phyloP scores from a whole-genome alignment of 805 yeast genomes.

The Saturnispora bothae region DNA sequence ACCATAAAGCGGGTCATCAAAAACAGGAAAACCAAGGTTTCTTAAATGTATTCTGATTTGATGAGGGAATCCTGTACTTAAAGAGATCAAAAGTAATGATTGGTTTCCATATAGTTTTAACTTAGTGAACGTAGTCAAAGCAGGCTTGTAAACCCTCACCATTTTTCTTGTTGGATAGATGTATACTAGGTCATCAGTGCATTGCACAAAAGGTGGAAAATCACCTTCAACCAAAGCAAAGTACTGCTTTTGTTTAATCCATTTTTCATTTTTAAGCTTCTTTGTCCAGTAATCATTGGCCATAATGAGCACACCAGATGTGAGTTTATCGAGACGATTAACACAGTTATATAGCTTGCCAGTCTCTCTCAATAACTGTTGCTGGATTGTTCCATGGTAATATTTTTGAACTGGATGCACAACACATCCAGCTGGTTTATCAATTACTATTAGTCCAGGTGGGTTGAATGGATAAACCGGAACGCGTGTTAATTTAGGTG shows the following conservation, averaged over 20 bases:
- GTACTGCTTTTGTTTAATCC: conserved; percentile 28
- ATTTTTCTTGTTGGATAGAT: conserved; percentile 20
- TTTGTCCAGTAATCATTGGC: conserved; percentile 28
- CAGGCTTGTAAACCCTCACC: conserved; percentile 12
- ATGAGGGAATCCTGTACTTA: conserved; percentile 42
- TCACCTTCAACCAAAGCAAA: conserved; percentile 32
- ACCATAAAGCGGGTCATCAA: conserved; percentile 24
- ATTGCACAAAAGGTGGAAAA: conserved; percentile 27
- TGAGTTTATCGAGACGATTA: conserved; percentile 42
- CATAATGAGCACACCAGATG: conserved; percentile 40
- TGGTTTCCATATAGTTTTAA: conserved; percentile 22
- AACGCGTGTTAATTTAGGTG: not conserved
- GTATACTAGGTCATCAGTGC: conserved; percentile 29
- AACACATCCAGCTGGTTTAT: conserved; percentile 42
- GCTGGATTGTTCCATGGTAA: conserved; percentile 34
- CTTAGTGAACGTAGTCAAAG: conserved; percentile 16
- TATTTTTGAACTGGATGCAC: conserved; percentile 41
- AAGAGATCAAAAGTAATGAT: conserved; percentile 35
- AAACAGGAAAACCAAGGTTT: conserved; percentile 30
- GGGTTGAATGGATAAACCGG: not conserved
- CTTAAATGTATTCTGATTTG: conserved; percentile 46
- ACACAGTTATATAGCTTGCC: conserved; percentile 23
- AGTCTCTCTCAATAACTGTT: conserved; percentile 29
- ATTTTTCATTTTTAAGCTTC: conserved; percentile 17
- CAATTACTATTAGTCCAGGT: conserved; percentile 26